Evolutionary conservation across 2,329 filamentous ascomycete genomes (phyloP), one percentile per base, ranked within the genome.

Genomic region (Aspergillus aculeatinus): DNA sequence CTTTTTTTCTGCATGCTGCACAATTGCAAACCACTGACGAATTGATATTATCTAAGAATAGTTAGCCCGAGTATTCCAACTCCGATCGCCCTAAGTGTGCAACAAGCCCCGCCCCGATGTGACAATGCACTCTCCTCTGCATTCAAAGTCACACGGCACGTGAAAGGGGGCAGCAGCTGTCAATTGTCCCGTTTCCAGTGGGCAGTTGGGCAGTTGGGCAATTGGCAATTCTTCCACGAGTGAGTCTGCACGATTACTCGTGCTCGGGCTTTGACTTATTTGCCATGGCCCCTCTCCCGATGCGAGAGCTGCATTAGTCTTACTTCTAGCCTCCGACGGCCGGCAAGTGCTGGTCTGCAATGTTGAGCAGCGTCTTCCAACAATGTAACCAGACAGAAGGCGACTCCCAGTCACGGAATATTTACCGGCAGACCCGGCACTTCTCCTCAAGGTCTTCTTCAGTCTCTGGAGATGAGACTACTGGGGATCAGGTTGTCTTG

Each of bases 91-190:
- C 44, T 16, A 14, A 19, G 11, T 35, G 21, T 25, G 25, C 25
- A 33, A 55, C 27, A 47, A 12, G n/a, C 29, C 47, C 31, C 42
- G 31, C 23, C 27, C 53, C 53, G 53, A 55, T 55, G 53, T 55
- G 53, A 55, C 27, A 55, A 55, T 55, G 53, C 42, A 55, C 16
- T 44, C 39, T 12, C 10, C 33, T 35, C 14, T 44, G 39, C 39
- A 44, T 29, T 48, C 53, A n/a, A 29, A 23, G 42, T 55, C 53
- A 55, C 53, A 48, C 53, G 27, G 44, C 53, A 55, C 53, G 53
- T 55, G 53, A 55, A 48, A 25, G 19, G 27, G 27, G 42, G 19
- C 23, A 50, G 23, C 48, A 16, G 48, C 12, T 23, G 27, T 35
- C 33, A 27, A 29, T 9, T 48, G 27, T 29, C 47, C 23, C 16